Percentiles rank a stretch among this genome's conserved stretches.
Conservation (phyloP, 495 filamentous ascomycete species). For the Wilcoxina mikolae region DNA sequence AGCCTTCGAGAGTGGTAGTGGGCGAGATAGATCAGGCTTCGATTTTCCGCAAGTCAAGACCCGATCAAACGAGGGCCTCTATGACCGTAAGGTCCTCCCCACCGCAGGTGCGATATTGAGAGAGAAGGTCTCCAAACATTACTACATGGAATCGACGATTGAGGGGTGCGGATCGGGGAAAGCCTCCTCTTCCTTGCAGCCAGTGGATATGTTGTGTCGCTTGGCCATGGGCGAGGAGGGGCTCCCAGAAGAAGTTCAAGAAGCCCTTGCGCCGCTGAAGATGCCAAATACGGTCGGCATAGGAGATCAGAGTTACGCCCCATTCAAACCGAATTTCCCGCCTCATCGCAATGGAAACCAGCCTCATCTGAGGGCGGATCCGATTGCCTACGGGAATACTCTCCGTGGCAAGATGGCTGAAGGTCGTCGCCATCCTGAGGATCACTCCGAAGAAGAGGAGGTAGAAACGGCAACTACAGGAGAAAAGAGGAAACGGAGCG, state of each 20-base stretch:
- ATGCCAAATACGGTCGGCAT: too few relatives aligned
- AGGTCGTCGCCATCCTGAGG: too few relatives aligned
- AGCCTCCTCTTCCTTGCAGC: background rate
- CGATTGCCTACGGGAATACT: too few relatives aligned
- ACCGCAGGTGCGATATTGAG: slow-evolving; percentile 10
- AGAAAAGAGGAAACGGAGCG: background rate
- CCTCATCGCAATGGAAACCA: background rate
- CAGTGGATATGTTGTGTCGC: background rate
- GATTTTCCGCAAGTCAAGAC: slow-evolving; percentile 20
- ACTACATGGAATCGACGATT: too few relatives aligned
- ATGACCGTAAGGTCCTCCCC: slow-evolving; percentile 19
- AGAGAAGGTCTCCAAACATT: background rate
- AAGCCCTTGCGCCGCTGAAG: too few relatives aligned
- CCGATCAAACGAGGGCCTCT: slow-evolving; percentile 21
- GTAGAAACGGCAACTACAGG: background rate
- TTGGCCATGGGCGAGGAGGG: too few relatives aligned
- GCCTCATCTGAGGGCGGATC: background rate
- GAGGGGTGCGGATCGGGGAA: background rate
- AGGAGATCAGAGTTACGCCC: too few relatives aligned
- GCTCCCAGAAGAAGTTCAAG: too few relatives aligned
- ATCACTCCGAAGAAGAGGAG: background rate
- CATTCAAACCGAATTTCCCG: background rate
- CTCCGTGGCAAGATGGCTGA: background rate
- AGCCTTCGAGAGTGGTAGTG: slow-evolving; percentile 19
- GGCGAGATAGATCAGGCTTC: slow-evolving; percentile 17